Conservation (phyloP, 2,329 filamentous ascomycete genomes). For the Tolypocladium tundrense region DNA sequence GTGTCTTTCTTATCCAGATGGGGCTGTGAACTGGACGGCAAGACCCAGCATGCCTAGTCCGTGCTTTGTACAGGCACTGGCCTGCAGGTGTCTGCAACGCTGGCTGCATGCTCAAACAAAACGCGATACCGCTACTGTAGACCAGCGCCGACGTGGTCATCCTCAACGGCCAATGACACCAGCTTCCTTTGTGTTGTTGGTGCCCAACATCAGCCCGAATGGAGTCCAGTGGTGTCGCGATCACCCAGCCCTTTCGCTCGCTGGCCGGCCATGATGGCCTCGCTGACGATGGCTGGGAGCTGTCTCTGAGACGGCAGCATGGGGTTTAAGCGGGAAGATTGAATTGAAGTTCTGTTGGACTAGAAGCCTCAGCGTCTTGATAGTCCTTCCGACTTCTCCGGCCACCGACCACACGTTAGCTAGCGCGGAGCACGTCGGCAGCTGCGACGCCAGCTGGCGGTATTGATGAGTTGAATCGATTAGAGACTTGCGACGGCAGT, state of each 20-base stretch:
- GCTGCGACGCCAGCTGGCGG: too few relatives aligned
- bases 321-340: not conserved
- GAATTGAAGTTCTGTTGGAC: not conserved
- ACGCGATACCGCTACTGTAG: not conserved
- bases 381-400: not conserved
- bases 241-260: not conserved
- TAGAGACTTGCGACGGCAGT: too few relatives aligned
- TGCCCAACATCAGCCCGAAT: slow-evolving; percentile 3
- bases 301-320: not conserved
- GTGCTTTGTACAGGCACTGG: not conserved
- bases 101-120: not conserved
- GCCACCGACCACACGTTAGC: not conserved
- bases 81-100: not conserved
- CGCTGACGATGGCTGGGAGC: not conserved
- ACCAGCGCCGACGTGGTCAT: not conserved
- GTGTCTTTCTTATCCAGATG: not conserved
- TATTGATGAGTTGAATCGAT: not conserved
- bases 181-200: not conserved
- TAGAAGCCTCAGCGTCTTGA: not conserved
- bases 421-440: not conserved
- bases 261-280: not conserved
- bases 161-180: not conserved
- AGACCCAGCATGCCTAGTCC: not conserved
- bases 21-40: not conserved
- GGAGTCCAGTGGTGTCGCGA: not conserved